These are phyloP conservation scores for Barnettozyma sp. DNA, from an alignment of 805 yeast species.

Conservation along the genomic window DNA sequence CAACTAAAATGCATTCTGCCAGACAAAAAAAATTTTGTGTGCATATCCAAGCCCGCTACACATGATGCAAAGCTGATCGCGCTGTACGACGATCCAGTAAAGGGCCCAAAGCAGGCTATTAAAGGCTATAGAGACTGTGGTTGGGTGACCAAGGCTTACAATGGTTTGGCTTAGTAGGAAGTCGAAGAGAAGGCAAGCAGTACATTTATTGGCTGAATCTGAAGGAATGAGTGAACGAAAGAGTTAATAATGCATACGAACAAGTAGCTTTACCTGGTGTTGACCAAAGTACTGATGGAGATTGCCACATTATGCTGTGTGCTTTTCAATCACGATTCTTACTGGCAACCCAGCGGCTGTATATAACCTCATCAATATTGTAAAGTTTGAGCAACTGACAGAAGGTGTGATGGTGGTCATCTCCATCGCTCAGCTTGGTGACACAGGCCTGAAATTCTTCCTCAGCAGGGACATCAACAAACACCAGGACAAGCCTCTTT, in stretches of 20 bases:
- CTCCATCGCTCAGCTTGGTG: too few relatives aligned
- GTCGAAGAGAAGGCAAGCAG: too few relatives aligned
- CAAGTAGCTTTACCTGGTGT: too few relatives aligned
- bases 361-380: slow-evolving; percentile 57
- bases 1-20: slow-evolving; percentile 80
- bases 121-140: slow-evolving; percentile 71
- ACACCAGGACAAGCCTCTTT: slow-evolving; percentile 65
- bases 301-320: neutral
- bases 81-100: slow-evolving; percentile 38
- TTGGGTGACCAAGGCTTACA: slow-evolving; percentile 71
- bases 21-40: slow-evolving; percentile 54
- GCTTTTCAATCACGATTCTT: slow-evolving; percentile 60
- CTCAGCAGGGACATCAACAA: slow-evolving; percentile 50
- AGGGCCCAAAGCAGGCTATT: slow-evolving; percentile 38
- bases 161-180: slow-evolving; percentile 38
- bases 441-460: slow-evolving; percentile 29
- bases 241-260: too few relatives aligned
- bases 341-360: slow-evolving; percentile 81
- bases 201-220: too few relatives aligned
- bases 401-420: too few relatives aligned
- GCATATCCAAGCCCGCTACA: slow-evolving; percentile 76
- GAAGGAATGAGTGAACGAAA: too few relatives aligned
- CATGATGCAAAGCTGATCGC: slow-evolving; percentile 30
- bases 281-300: neutral
- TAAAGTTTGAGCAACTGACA: slow-evolving; percentile 35